Conservation (phyloP, 306 rosid species). For the Corylus avellana region DNA sequence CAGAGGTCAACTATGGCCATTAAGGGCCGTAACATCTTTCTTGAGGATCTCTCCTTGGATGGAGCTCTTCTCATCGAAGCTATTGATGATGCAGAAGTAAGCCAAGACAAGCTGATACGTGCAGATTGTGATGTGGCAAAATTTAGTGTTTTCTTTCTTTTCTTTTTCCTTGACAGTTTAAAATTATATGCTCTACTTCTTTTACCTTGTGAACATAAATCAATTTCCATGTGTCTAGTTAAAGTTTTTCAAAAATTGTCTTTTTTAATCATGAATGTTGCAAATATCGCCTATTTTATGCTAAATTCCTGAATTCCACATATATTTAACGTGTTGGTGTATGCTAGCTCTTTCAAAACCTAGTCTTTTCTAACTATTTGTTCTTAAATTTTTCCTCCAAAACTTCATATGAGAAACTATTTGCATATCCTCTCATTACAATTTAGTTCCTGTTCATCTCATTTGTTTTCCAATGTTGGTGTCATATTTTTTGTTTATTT, state of each 20-base stretch:
- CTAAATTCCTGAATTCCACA: neutral
- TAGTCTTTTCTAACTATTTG: neutral
- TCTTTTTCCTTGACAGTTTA: neutral
- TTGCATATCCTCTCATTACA: neutral
- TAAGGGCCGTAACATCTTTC: conserved; percentile 58
- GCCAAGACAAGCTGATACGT: conserved; percentile 16
- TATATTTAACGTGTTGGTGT: neutral
- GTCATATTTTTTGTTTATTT: neutral
- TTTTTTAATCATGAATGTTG: neutral
- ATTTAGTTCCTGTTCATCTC: neutral
- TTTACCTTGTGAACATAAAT: neutral
- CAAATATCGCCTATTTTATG: neutral
- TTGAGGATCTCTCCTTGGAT: conserved; percentile 75
- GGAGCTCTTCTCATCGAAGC: conserved; percentile 78
- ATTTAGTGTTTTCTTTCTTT: neutral
- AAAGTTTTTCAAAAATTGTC: neutral
- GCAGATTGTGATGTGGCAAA: neutral
- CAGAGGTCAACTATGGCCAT: conserved; percentile 76
- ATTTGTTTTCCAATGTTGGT: neutral
- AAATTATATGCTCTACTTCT: too few species aligned
- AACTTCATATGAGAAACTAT: neutral
- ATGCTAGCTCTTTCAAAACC: neutral
- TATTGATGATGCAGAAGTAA: conserved; percentile 69
- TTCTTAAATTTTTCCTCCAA: neutral
- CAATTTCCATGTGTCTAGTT: neutral